Percentiles rank a stretch among this genome's conserved stretches.
Evolutionary conservation across 2,329 filamentous ascomycete genomes (phyloP).

Genomic region (Aureobasidium sp.): DNA sequence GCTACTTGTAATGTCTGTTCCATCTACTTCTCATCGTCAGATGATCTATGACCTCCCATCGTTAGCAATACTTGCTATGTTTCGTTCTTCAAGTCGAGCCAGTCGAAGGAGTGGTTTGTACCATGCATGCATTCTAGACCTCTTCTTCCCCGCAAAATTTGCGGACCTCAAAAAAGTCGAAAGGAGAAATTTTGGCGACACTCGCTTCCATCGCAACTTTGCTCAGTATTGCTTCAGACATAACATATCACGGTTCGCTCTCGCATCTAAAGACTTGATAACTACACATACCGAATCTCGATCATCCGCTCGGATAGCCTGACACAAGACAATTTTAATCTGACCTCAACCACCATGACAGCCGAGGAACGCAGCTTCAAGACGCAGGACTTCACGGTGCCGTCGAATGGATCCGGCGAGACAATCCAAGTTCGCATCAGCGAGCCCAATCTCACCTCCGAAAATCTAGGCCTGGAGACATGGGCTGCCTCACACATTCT

Average conservation of each 20-base stretch:
- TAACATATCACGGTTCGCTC: neutral
- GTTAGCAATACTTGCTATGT: neutral
- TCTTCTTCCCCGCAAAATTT: neutral
- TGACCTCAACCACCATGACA: neutral
- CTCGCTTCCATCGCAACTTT: neutral
- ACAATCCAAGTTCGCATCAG: constrained; percentile 15
- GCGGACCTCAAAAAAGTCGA: constrained; percentile 3
- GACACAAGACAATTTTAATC: neutral
- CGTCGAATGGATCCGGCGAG: constrained; percentile 5
- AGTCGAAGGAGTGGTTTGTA: neutral
- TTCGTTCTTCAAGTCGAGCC: neutral
- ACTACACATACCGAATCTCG: too few relatives aligned
- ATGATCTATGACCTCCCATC: too few relatives aligned
- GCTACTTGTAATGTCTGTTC: neutral
- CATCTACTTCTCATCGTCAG: too few relatives aligned
- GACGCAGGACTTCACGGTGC: neutral
- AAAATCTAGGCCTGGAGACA: constrained; percentile 33
- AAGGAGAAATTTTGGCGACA: constrained; percentile 5
- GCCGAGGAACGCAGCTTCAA: neutral
- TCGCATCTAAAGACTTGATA: too few relatives aligned
- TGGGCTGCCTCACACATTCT: constrained; percentile 35
- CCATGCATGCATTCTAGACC: neutral
- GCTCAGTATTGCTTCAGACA: neutral
- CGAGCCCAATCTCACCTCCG: constrained; percentile 22
- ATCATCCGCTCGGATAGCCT: neutral